Base-by-base conservation (phyloP, 306 rosid species). In the Castanea crenata region DNA sequence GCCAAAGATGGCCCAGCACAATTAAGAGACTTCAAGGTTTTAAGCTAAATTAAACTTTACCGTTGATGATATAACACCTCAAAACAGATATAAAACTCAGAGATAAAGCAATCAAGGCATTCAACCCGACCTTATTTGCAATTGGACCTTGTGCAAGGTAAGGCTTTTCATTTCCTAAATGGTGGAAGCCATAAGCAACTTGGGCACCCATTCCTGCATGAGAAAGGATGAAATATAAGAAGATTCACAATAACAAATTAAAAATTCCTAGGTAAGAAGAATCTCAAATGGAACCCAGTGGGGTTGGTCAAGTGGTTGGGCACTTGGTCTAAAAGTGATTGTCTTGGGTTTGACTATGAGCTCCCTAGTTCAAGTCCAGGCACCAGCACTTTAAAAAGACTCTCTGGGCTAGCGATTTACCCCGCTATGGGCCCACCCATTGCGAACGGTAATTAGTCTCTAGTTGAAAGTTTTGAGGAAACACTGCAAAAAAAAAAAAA, bases 111-210 rank as follows among this genome's bases (percentile, higher is more conserved):
- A 31, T 71, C 76, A 58, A 75, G 49, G 83, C 27, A 69, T 63
- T 64, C 27, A 63, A 8, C 69, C 78, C 14, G 71, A 93, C 99
- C 99, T 91, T 95, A 81, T 95, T 95, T 51, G 99, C 14, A 79
- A 95, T 86, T 25, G 27, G 27, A 25, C 27, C 27, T 25, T 25
- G 27, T 25, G 27, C 27, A 25, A 25, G 27, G 84, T 87, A 85
- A 51, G 98, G 98, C 80, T 91, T 95, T 83, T 95, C 93, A 51
- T 95, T 84, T 31, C 99, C 96, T 71, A 95, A 81, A 89, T 87
- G 91, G 86, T 95, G 98, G 84, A 95, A 95, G 58, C 99, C 98
- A 84, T 95, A 91, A 74, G 99, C 96, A 81, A 95, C 97, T 84
- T 88, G 92, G 69, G 98, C 99, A 85, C 93, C 99, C 99, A 95